A percentile compares a stretch with the other conserved stretches of the same genome.
Conservation (phyloP, 2,329 filamentous ascomycete genomes). For the Sclerotinia trifoliorum region DNA sequence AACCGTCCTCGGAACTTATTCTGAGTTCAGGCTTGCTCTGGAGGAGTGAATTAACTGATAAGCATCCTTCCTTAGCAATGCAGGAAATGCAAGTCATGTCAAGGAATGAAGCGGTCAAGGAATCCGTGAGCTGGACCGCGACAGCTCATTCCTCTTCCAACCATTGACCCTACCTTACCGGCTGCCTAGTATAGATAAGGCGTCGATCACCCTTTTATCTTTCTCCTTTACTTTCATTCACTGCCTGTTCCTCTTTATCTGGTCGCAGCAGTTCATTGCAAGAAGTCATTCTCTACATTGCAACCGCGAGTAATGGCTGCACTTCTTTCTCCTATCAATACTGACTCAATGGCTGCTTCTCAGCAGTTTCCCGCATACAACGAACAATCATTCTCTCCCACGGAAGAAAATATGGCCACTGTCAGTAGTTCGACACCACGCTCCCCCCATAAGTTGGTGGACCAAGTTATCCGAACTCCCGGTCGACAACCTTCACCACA, state of each 20-base stretch:
- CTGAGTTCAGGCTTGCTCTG: conserved; percentile 4
- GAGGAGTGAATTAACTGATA: conserved; percentile 12
- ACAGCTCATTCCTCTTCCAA: background rate
- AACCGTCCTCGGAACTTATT: conserved; percentile 8
- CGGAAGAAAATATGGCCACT: conserved; percentile 31
- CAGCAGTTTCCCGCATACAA: conserved; percentile 25
- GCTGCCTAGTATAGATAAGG: conserved; percentile 17
- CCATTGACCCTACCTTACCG: background rate
- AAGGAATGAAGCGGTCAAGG: conserved; percentile 21
- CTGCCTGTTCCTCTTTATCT: background rate
- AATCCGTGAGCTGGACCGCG: conserved; percentile 13
- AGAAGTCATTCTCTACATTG: background rate
- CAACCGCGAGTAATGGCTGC: conserved; percentile 21
- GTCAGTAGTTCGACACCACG: conserved; percentile 24
- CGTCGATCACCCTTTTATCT: background rate
- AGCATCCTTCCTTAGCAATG: conserved; percentile 16
- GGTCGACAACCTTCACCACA: conserved; percentile 68
- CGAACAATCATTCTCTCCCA: conserved; percentile 21
- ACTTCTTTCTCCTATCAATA: conserved; percentile 21
- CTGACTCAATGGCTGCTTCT: conserved; percentile 20
- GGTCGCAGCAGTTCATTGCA: background rate
- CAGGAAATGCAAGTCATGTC: conserved; percentile 17
- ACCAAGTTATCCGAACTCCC: conserved; percentile 36
- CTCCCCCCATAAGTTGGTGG: conserved; percentile 31
- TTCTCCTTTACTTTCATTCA: background rate